Evolutionary conservation across 352 stramenopile species (phyloP).

Genomic region (Blastocystis sp.): DNA sequence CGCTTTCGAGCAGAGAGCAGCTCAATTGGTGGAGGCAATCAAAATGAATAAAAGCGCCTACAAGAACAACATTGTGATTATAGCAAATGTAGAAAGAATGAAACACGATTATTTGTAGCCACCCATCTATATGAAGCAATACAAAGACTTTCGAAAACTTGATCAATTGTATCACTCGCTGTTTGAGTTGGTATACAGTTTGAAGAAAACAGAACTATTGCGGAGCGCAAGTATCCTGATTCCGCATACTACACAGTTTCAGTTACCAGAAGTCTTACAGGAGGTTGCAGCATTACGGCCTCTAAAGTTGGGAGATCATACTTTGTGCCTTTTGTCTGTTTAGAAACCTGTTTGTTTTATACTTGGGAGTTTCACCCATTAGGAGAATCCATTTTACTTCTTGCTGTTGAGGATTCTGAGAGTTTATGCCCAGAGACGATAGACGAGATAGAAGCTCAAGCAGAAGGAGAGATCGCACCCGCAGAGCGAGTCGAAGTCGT

Average conservation of each 20-base stretch:
- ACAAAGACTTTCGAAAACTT: neutral
- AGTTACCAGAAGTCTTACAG: constrained; percentile 15
- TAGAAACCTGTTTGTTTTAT: neutral
- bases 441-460: neutral
- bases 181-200: constrained; percentile 37
- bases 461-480: neutral
- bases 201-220: constrained; percentile 46
- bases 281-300: neutral
- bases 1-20: neutral
- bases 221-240: constrained; percentile 37
- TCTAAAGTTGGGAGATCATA: constrained; percentile 44
- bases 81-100: neutral
- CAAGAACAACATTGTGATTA: constrained; percentile 33
- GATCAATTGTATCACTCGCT: constrained; percentile 38
- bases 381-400: neutral
- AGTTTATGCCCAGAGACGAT: neutral
- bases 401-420: neutral
- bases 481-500: neutral
- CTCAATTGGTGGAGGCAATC: neutral
- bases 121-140: constrained; percentile 42
- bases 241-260: constrained; percentile 38
- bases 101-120: neutral
- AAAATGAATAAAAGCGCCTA: neutral
- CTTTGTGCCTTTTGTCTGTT: constrained; percentile 50
- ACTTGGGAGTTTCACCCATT: neutral